Evolutionary conservation across 768 basidiomycete genomes (phyloP), one percentile per base, ranked within the genome.

Genomic region (Brasilioporus rufonigricans): DNA sequence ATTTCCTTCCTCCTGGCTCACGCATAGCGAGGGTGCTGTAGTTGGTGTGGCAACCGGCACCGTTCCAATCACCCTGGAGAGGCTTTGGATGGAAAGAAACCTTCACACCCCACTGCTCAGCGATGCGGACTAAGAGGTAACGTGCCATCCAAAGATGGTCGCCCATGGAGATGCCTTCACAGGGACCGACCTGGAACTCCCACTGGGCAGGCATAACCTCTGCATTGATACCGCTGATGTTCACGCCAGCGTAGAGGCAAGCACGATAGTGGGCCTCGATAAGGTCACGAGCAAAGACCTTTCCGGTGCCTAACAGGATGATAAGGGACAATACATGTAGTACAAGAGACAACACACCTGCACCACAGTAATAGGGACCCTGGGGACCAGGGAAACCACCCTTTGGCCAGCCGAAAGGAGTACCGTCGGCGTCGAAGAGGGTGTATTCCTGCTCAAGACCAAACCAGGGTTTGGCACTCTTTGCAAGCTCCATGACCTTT

Each of bases 61-160:
- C 97, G 75, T 99, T 99, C 97, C 97, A 99, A 73, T 99, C 97
- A 60, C 97, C 97, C 61, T 77, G 69, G 67, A 98, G 88, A 57
- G 95, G 95, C 74, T 99, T 99, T 71, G 97, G 97, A 82, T 99
- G 97, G 94, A 98, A 94, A 61, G 97, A 97, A 60, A 98, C 95
- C 74, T 93, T 95, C 76, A 94, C 73, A 58, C 86, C 90, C 93
- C 94, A 97, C 76, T 98, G 94, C 76, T 98, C 97, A 61, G 96
- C 94, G 63, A 97, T 87, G 63, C 97, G 91, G 69, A 93, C 73
- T 65, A 98, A 87, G 63, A 99, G 89, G 80, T 89, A 99, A 63
- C 97, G 91, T 35, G 97, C 93, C 85, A 98, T 93, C 93, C 94
- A 97, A 65, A 99, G 87, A 76, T 99, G 96, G 74, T 99, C 97